phyloP scores from a whole-genome alignment of 371 early-diverging fungal species.

The Rhizopus sp. region DNA sequence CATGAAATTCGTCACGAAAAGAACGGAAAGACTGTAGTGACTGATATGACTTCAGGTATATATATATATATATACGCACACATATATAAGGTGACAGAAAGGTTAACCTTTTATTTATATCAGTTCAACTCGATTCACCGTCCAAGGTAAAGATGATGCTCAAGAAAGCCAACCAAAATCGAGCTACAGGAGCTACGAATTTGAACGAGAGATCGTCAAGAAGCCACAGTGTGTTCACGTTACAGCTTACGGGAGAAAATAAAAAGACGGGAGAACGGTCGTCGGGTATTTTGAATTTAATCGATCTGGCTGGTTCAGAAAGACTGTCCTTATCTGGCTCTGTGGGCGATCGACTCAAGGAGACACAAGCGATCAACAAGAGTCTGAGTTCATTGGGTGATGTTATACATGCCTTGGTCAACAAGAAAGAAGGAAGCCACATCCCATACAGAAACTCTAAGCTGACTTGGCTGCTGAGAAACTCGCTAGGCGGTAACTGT shows the following conservation, averaged over 20 bases:
- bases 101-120: not conserved
- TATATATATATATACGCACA: no score
- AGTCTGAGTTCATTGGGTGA: constrained; percentile 91
- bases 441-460: constrained; percentile 99
- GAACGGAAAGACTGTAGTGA: constrained; percentile 77
- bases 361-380: constrained; percentile 98
- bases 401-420: constrained; percentile 92
- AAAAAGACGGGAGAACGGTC: constrained; percentile 67
- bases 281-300: constrained; percentile 86
- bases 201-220: constrained; percentile 95
- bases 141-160: constrained; percentile 73
- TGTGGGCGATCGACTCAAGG: constrained; percentile 89
- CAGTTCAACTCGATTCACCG: constrained; percentile 64
- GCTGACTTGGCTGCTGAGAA: constrained; percentile 91
- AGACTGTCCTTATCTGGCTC: constrained; percentile 86
- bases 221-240: constrained; percentile 92
- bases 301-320: constrained; percentile 99
- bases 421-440: constrained; percentile 74
- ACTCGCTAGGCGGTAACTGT: constrained; percentile 90
- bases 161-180: constrained; percentile 76
- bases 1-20: constrained; percentile 82
- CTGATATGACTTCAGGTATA: constrained; percentile 73
- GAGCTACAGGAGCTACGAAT: constrained; percentile 91
- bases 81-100: not conserved
- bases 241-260: constrained; percentile 80